These are phyloP conservation scores for Bjerkandera adusta DNA, from an alignment of 1,284 basidiomycete genomes.

Conservation along the genomic window DNA sequence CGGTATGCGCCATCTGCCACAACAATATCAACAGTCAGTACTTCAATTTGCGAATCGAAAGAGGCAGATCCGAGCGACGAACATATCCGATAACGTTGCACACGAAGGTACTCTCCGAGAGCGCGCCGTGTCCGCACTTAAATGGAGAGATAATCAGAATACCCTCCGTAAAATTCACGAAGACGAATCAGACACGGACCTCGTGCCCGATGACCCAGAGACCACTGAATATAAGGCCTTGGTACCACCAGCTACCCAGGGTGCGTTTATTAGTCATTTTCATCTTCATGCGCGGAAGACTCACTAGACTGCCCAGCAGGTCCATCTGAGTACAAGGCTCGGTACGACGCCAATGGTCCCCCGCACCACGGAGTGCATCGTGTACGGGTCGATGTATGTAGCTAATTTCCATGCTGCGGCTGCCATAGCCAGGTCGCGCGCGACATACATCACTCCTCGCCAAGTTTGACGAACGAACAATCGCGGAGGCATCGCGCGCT, in stretches of 20 bases:
- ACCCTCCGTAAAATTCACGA: neutral
- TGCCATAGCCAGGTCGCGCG: slow-evolving; percentile 47
- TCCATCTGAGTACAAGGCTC: slow-evolving; percentile 29
- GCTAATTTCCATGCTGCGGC: slow-evolving; percentile 43
- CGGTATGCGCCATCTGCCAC: slow-evolving; percentile 5
- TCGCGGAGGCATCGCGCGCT: slow-evolving; percentile 48
- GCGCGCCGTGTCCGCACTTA: slow-evolving; percentile 33
- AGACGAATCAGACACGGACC: slow-evolving; percentile 26
- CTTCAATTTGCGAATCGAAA: too few species aligned
- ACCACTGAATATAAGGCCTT: slow-evolving; percentile 56
- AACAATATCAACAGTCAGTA: neutral
- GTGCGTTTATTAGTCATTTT: too few species aligned
- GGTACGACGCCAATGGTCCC: slow-evolving; percentile 20
- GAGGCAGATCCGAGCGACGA: neutral
- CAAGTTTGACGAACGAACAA: slow-evolving; percentile 30
- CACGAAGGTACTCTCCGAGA: slow-evolving; percentile 25
- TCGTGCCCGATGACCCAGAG: slow-evolving; percentile 67
- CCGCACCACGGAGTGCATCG: slow-evolving; percentile 16
- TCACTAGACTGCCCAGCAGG: slow-evolving; percentile 1
- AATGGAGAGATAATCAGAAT: neutral
- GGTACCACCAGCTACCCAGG: slow-evolving; percentile 59
- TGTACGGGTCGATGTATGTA: slow-evolving; percentile 46
- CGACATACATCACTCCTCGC: slow-evolving; percentile 25
- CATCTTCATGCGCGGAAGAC: too few species aligned
- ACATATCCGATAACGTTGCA: slow-evolving; percentile 30